phyloP scores from a whole-genome alignment of 1,284 basidiomycete species.

The Cryptococcus floricola region DNA sequence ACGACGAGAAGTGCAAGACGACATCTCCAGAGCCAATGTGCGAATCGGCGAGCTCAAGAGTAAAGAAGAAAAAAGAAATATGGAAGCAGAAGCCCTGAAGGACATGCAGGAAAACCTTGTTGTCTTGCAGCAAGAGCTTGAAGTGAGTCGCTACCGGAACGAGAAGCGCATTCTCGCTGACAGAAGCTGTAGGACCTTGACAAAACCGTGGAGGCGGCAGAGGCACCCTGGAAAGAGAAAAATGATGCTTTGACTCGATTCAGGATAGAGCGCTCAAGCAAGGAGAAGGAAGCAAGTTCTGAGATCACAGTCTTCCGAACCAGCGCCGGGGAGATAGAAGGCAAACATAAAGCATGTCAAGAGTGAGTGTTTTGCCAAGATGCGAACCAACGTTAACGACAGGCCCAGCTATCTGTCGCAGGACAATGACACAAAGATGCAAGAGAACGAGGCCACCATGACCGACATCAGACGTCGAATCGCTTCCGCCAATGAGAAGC shows the following conservation, averaged over 20 bases:
- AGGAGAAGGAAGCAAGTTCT: slow-evolving; percentile 32
- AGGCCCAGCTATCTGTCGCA: slow-evolving; percentile 65
- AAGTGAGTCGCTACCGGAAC: slow-evolving; percentile 19
- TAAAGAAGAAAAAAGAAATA: slow-evolving; percentile 62
- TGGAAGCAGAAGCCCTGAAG: slow-evolving; percentile 60
- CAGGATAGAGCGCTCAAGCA: slow-evolving; percentile 29
- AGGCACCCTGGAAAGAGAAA: slow-evolving; percentile 44
- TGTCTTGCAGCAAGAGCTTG: slow-evolving; percentile 34
- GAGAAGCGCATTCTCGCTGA: neutral
- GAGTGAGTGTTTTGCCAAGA: slow-evolving; percentile 16
- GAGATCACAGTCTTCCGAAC: slow-evolving; percentile 34
- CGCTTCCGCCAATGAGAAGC: slow-evolving; percentile 54
- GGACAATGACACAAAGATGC: slow-evolving; percentile 61
- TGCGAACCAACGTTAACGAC: neutral
- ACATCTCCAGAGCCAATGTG: slow-evolving; percentile 61
- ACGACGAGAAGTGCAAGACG: slow-evolving; percentile 52
- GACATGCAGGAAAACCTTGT: slow-evolving; percentile 60
- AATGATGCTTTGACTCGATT: slow-evolving; percentile 33
- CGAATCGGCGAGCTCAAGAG: slow-evolving; percentile 60
- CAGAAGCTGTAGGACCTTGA: slow-evolving; percentile 34
- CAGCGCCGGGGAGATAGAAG: slow-evolving; percentile 36
- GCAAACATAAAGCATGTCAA: slow-evolving; percentile 38
- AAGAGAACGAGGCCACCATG: slow-evolving; percentile 62
- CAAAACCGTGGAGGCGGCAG: slow-evolving; percentile 28
- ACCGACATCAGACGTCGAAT: slow-evolving; percentile 48